Percentiles rank a stretch among this genome's conserved stretches.
Conservation (phyloP, 441 rosid species). For the Biscutella laevigata region DNA sequence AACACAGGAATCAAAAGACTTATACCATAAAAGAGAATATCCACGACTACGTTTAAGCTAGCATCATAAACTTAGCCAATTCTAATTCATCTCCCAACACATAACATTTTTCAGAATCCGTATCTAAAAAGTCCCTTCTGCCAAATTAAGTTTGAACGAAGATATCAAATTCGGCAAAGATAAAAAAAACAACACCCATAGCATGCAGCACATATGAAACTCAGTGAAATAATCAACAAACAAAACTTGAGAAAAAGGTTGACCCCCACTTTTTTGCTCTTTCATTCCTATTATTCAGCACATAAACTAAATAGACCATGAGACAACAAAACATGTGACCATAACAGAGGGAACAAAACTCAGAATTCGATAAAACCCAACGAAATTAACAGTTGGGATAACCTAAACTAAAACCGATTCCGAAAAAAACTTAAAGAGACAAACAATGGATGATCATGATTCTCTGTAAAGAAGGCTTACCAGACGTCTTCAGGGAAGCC, state of each 20-base stretch:
- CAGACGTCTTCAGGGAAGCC: conserved; percentile 96
- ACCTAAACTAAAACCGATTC: background rate
- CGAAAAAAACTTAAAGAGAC: background rate
- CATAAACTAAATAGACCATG: conserved; percentile 2
- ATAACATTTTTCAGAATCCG: no score
- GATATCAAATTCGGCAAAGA: no score
- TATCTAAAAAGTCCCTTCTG: no score
- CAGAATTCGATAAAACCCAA: background rate
- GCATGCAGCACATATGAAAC: no score
- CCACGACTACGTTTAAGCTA: background rate
- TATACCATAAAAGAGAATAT: background rate
- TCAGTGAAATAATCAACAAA: no score
- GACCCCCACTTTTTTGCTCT: background rate
- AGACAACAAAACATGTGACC: background rate
- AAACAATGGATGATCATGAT: background rate
- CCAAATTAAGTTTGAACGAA: no score
- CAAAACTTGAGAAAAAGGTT: background rate
- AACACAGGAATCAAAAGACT: background rate
- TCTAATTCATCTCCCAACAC: background rate
- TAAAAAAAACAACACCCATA: no score
- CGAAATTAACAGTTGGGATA: no score
- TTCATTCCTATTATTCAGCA: background rate
- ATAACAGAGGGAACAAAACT: background rate
- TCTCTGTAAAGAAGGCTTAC: conserved; percentile 24
- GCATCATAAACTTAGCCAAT: background rate